Evolutionary conservation across 164 flowering plant species (phyloP).

Genomic region (Magnolia kwangsiensis): DNA sequence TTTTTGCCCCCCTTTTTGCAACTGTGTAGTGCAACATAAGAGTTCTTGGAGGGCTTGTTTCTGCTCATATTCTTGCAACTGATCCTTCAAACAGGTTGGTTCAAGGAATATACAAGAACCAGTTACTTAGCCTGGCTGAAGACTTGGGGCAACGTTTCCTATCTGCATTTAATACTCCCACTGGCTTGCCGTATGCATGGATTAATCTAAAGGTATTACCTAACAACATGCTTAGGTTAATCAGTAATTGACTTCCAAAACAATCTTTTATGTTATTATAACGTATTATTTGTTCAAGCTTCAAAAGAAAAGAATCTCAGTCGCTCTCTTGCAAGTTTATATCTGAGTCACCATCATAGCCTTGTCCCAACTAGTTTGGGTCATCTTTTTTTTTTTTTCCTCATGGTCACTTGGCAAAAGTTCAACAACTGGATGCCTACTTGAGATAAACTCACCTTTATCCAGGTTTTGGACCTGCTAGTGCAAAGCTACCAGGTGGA

Average conservation of each 20-base stretch:
- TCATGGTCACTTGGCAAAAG: no score
- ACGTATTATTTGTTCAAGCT: background rate
- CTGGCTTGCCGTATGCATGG: constrained; percentile 99
- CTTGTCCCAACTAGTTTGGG: no score
- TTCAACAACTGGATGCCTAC: no score
- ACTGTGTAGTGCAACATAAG: constrained; percentile 96
- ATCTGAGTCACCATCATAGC: no score
- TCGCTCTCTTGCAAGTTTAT: no score
- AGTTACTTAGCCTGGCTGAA: constrained; percentile 79
- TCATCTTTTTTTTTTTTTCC: no score
- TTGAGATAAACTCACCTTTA: no score
- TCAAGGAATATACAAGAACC: constrained; percentile 63
- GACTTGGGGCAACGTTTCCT: constrained; percentile 84
- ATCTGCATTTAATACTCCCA: constrained; percentile 85
- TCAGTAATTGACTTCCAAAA: background rate
- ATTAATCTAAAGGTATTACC: constrained; percentile 81
- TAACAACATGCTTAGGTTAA: constrained; percentile 2
- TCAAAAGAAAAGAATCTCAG: background rate
- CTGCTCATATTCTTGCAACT: constrained; percentile 99
- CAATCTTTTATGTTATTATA: background rate
- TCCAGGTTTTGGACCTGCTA: no score
- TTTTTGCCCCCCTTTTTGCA: constrained; percentile 24
- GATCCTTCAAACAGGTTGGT: constrained; percentile 74
- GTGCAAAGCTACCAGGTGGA: no score
- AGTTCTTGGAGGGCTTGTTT: constrained; percentile 99